Percentiles rank a stretch among this genome's conserved stretches.
phyloP scores from a whole-genome alignment of 2,329 filamentous ascomycete genomes.

The Cytospora piceae region DNA sequence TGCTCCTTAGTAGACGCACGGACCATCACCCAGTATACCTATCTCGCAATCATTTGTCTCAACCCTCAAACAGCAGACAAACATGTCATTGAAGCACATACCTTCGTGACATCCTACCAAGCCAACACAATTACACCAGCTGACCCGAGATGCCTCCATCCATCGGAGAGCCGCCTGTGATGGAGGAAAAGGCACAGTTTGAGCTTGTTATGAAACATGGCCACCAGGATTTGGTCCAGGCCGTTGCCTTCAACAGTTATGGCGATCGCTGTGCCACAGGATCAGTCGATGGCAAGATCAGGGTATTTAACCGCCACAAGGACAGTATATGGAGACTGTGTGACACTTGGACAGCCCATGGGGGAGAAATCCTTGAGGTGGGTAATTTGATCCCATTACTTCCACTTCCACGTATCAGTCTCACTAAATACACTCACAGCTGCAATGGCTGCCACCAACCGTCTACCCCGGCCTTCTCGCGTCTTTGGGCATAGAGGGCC shows the following conservation, averaged over 20 bases:
- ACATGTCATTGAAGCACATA: neutral
- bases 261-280: constrained; percentile 90
- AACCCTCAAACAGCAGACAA: neutral
- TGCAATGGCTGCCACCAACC: constrained; percentile 91
- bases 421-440: constrained; percentile 51
- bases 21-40: neutral
- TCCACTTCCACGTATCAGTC: constrained; percentile 6
- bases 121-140: neutral
- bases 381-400: constrained; percentile 36
- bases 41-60: neutral
- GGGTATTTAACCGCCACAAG: constrained; percentile 84
- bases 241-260: constrained; percentile 88
- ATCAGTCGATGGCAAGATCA: constrained; percentile 89
- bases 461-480: constrained; percentile 84
- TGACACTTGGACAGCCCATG: constrained; percentile 89
- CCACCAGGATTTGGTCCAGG: constrained; percentile 79
- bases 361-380: constrained; percentile 87
- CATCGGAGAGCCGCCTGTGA: constrained; percentile 37
- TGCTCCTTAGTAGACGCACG: neutral
- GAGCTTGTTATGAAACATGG: constrained; percentile 71
- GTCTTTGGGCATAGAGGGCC: constrained; percentile 86
- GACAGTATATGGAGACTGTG: constrained; percentile 77
- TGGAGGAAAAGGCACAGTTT: constrained; percentile 53
- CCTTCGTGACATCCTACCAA: neutral
- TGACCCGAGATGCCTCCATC: constrained; percentile 34